These are phyloP conservation scores for Pyricularia pennisetigena DNA, from an alignment of 2,329 filamentous ascomycete species.

Conservation along the genomic window DNA sequence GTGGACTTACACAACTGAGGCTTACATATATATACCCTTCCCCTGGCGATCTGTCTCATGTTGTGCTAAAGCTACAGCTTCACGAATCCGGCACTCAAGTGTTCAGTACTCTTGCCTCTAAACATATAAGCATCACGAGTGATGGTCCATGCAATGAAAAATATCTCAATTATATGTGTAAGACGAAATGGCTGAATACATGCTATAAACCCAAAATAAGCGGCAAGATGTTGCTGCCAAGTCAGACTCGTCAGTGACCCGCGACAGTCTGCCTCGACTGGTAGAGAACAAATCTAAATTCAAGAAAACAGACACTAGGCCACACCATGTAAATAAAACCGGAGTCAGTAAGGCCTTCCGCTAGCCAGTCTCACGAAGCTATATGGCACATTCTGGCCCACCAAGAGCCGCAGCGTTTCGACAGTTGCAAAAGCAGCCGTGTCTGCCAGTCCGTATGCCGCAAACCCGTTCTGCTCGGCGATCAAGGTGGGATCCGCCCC, in stretches of 20 bases:
- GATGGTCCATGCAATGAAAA: too few relatives aligned
- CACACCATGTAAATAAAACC: background rate
- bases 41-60: too few relatives aligned
- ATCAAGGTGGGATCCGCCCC: slow-evolving; percentile 58
- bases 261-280: background rate
- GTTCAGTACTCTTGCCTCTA: too few relatives aligned
- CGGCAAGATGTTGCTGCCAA: background rate
- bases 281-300: background rate
- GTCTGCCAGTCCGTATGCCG: slow-evolving; percentile 69
- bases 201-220: background rate
- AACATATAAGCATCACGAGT: too few relatives aligned
- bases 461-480: slow-evolving; percentile 67
- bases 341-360: slow-evolving; percentile 36
- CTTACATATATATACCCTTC: too few relatives aligned
- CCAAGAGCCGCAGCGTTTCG: slow-evolving; percentile 66
- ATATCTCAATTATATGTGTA: background rate
- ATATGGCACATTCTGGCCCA: slow-evolving; percentile 80
- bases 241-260: background rate
- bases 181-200: background rate
- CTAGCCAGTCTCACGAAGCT: slow-evolving; percentile 73
- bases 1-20: too few relatives aligned
- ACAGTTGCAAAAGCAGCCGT: slow-evolving; percentile 78
- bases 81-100: too few relatives aligned
- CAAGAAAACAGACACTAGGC: background rate
- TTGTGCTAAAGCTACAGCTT: too few relatives aligned